Base-by-base conservation (phyloP, 1,284 basidiomycete genomes). In the Papiliotrema flavescens region DNA sequence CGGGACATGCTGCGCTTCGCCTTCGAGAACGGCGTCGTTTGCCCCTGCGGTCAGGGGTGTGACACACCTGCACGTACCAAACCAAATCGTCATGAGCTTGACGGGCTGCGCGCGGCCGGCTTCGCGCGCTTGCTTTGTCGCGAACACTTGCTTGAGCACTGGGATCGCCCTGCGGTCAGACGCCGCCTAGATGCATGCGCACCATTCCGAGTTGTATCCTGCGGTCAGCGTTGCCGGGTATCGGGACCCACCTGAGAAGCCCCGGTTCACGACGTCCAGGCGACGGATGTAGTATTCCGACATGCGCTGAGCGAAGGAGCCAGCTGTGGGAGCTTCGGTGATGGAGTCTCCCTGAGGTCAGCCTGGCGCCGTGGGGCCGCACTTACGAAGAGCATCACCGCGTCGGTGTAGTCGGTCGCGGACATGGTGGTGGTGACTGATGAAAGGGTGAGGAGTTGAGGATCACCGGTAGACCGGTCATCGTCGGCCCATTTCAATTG, bases 171-270 rank as follows among this genome's bases (percentile, higher is more conserved):
- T 78, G 24, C 17, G 49, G 19, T n/a, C 22, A 19, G 44, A 20
- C 2, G 23, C 4, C 22, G 6, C 34, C 15, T 14, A 7, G 24
- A 14, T 32, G 7, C 9, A 4, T 13, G 22, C 67, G 13, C 19
- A 74, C 75, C 90, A 92, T 40, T 86, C 84, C 0, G 88, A 86
- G 67, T 88, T 92, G 74, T 92, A 94, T 2, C 90, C 90, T 55
- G 55, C 20, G 24, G 26, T 23, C 14, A 47, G 17, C 23, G 43
- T 41, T 19, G 45, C 15, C 32, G 24, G 6, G 9, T 39, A 34
- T 26, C 24, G 22, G 26, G 6, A 51, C 66, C 34, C 49, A 75
- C 73, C 76, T 45, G 71, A 69, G 45, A 66, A 77, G 0, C 90
- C 90, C 40, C 90, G 83, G 71, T 92, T 92, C 49, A 93, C 63